Conservation (phyloP, 768 basidiomycete genomes). For the Tulasnella sp. region DNA sequence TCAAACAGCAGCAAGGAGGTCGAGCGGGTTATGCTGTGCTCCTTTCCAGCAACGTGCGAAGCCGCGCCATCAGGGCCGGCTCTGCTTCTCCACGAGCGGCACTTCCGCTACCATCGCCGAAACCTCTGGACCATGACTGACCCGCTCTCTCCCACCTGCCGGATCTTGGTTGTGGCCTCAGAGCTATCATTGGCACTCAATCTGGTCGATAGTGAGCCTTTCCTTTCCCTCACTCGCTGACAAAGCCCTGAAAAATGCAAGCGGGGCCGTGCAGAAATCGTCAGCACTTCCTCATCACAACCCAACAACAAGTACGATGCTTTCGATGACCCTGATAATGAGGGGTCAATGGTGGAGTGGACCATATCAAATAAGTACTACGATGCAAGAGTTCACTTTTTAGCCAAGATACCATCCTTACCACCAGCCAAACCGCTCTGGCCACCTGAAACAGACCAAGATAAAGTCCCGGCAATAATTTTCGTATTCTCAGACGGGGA, state of each 20-base stretch:
- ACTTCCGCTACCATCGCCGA: conserved; percentile 5
- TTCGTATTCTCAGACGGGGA: conserved; percentile 67
- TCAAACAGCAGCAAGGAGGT: neutral
- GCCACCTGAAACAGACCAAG: conserved; percentile 44
- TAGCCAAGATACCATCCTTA: conserved; percentile 17
- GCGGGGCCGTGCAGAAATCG: neutral
- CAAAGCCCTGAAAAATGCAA: neutral
- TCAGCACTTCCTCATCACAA: neutral
- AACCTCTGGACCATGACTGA: neutral
- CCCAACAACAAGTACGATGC: conserved; percentile 9
- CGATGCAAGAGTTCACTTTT: conserved; percentile 67
- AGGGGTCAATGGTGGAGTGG: conserved; percentile 51
- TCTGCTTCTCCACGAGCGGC: neutral
- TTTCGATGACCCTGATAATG: conserved; percentile 11
- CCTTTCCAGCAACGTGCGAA: neutral
- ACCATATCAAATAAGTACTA: conserved; percentile 79
- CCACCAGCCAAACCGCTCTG: conserved; percentile 35
- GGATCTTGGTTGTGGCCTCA: conserved; percentile 20
- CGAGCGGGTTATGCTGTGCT: neutral
- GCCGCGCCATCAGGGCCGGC: neutral
- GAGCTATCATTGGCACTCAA: neutral
- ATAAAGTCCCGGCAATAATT: conserved; percentile 62
- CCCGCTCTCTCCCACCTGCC: neutral
- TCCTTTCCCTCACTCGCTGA: neutral
- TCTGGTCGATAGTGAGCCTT: conserved; percentile 11